phyloP scores from a whole-genome alignment of 2,329 filamentous ascomycete genomes.

The Knufia fluminis region DNA sequence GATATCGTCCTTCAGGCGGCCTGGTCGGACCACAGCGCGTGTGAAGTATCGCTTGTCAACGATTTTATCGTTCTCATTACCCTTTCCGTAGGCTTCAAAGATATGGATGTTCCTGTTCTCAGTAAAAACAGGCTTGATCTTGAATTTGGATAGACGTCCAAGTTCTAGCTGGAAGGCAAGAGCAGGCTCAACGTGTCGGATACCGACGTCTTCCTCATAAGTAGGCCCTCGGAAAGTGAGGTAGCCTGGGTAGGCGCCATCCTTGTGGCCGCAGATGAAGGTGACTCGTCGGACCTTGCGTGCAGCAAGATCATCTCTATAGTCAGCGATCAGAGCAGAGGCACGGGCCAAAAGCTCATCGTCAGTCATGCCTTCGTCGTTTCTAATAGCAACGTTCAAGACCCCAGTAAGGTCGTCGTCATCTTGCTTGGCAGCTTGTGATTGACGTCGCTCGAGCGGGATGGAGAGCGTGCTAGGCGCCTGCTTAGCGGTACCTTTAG shows the following conservation, averaged over 20 bases:
- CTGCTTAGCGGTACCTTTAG: slow-evolving; percentile 48
- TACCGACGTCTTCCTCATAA: slow-evolving; percentile 86
- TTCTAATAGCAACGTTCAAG: slow-evolving; percentile 81
- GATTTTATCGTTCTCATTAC: slow-evolving; percentile 70
- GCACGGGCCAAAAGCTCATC: slow-evolving; percentile 70
- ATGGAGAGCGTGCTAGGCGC: slow-evolving; percentile 54
- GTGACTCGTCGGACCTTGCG: slow-evolving; percentile 82
- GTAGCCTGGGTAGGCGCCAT: slow-evolving; percentile 92
- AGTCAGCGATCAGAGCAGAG: slow-evolving; percentile 62
- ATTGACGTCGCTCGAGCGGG: slow-evolving; percentile 59
- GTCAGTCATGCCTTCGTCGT: slow-evolving; percentile 76
- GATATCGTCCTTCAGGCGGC: slow-evolving; percentile 91
- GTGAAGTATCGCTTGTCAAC: slow-evolving; percentile 88
- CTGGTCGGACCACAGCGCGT: slow-evolving; percentile 86
- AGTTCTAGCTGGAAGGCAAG: slow-evolving; percentile 98
- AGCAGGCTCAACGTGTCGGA: slow-evolving; percentile 93
- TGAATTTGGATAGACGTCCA: slow-evolving; percentile 86
- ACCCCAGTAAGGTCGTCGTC: slow-evolving; percentile 81
- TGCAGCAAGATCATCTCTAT: slow-evolving; percentile 72
- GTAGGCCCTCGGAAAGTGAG: slow-evolving; percentile 93
- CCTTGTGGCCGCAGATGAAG: slow-evolving; percentile 90
- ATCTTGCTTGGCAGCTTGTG: slow-evolving; percentile 45
- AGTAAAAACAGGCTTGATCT: slow-evolving; percentile 96
- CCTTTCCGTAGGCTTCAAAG: slow-evolving; percentile 93
- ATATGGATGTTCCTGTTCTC: slow-evolving; percentile 99